phyloP scores from a whole-genome alignment of 1,284 basidiomycete species.

The Puccinia triticina region DNA sequence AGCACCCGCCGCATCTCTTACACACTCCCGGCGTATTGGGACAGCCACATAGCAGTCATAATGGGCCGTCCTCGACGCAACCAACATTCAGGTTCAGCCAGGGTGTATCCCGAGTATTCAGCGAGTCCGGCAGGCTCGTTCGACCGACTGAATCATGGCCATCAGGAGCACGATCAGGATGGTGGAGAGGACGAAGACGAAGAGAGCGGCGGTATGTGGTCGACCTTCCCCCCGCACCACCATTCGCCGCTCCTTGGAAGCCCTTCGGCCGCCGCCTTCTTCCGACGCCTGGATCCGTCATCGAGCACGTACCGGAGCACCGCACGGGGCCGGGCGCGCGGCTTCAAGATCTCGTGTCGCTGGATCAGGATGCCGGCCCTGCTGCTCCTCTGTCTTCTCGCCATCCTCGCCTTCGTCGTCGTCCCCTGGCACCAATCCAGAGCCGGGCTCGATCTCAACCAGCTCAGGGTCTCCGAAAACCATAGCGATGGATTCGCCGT shows the following conservation, averaged over 20 bases:
- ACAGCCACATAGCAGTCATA: no score
- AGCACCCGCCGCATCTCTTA: no score
- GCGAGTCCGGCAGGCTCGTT: neutral
- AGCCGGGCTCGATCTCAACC: slow-evolving; percentile 19
- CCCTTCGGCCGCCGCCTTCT: neutral
- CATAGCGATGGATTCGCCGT: slow-evolving; percentile 16
- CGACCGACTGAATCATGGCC: neutral
- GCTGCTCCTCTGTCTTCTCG: slow-evolving; percentile 23
- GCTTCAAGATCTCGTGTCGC: slow-evolving; percentile 16
- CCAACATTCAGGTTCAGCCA: neutral
- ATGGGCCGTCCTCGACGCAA: slow-evolving; percentile 13
- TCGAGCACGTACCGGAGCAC: neutral
- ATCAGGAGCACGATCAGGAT: neutral
- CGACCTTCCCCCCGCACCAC: slow-evolving; percentile 8
- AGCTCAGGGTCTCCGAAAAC: slow-evolving; percentile 21
- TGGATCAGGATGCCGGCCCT: slow-evolving; percentile 27
- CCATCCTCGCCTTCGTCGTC: slow-evolving; percentile 35
- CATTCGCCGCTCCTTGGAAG: neutral
- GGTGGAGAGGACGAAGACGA: neutral
- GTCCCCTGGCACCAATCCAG: slow-evolving; percentile 39
- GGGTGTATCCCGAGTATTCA: slow-evolving; percentile 20
- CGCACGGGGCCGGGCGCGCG: neutral
- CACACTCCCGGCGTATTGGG: no score
- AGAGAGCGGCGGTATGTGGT: neutral
- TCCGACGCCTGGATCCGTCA: neutral